Evolutionary conservation across 2,329 filamentous ascomycete genomes (phyloP).

Genomic region (Amauroascus niger): DNA sequence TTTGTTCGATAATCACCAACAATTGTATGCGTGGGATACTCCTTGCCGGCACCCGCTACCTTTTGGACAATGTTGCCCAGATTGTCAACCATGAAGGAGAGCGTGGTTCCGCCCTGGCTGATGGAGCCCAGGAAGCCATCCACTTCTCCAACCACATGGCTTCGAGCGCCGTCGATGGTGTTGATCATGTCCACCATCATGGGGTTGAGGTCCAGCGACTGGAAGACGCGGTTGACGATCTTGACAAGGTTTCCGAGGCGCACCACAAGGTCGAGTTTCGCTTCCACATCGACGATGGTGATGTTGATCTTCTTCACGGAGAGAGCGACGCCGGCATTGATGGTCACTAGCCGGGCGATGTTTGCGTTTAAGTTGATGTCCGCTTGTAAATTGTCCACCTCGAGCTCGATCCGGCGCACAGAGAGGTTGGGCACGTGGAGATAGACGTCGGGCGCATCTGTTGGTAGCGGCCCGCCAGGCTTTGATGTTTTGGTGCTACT

Average conservation of each 20-base stretch:
- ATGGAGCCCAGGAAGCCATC: conserved; percentile 2
- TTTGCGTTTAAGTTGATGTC: not conserved
- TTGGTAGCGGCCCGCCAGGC: not conserved
- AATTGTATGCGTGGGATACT: not conserved
- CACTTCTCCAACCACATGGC: not conserved
- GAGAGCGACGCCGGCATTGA: not conserved
- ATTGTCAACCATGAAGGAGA: conserved; percentile 4
- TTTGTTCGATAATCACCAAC: conserved; percentile 2
- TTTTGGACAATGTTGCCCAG: conserved; percentile 5
- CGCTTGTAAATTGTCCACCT: conserved; percentile 1
- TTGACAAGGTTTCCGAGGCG: not conserved
- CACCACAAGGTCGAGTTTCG: not conserved
- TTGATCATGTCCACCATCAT: not conserved
- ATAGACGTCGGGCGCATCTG: not conserved
- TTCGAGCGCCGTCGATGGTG: not conserved
- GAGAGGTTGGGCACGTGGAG: conserved; percentile 1
- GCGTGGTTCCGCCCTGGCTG: not conserved
- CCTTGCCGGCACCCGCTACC: not conserved
- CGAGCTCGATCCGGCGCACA: not conserved
- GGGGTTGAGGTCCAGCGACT: conserved; percentile 1
- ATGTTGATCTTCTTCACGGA: conserved; percentile 2
- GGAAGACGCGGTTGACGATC: conserved; percentile 1
- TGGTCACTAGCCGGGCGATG: not conserved
- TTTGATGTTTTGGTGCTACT: not conserved
- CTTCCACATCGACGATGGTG: not conserved